phyloP scores from a whole-genome alignment of 495 filamentous ascomycete species.

The Bacidia gigantensis region DNA sequence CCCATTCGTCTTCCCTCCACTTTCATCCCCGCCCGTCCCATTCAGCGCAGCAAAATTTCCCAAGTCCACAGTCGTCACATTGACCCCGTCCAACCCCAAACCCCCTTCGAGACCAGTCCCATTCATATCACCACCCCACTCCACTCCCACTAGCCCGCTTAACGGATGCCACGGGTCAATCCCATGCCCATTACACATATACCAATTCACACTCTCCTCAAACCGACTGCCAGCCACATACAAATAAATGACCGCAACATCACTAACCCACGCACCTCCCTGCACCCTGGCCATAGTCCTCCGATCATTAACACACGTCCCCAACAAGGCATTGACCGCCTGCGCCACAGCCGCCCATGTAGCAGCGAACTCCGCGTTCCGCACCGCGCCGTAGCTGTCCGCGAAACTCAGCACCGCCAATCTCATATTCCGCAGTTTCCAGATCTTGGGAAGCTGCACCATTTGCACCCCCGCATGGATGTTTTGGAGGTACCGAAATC shows the following conservation, averaged over 20 bases:
- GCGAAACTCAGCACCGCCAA: too few species aligned
- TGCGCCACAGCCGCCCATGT: too few species aligned
- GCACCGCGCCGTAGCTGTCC: too few species aligned
- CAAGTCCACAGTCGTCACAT: background rate
- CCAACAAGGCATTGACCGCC: too few species aligned
- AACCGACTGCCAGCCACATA: background rate
- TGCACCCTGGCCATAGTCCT: too few species aligned
- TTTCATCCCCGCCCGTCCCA: background rate
- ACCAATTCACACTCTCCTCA: background rate
- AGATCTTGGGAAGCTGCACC: background rate
- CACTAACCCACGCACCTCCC: background rate
- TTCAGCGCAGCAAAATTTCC: background rate
- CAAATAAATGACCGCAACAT: background rate
- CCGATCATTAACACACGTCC: too few species aligned
- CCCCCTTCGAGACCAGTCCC: too few species aligned
- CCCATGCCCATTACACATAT: background rate
- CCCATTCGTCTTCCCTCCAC: background rate
- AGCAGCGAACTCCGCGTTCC: too few species aligned
- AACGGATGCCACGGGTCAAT: background rate
- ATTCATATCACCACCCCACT: too few species aligned
- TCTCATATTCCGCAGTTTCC: background rate
- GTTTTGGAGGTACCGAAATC: background rate
- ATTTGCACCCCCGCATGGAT: background rate
- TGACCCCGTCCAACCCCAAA: background rate
- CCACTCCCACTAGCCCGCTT: background rate